These are phyloP conservation scores for Knufia fluminis DNA, from an alignment of 2,329 filamentous ascomycete genomes.

Conservation along the genomic window DNA sequence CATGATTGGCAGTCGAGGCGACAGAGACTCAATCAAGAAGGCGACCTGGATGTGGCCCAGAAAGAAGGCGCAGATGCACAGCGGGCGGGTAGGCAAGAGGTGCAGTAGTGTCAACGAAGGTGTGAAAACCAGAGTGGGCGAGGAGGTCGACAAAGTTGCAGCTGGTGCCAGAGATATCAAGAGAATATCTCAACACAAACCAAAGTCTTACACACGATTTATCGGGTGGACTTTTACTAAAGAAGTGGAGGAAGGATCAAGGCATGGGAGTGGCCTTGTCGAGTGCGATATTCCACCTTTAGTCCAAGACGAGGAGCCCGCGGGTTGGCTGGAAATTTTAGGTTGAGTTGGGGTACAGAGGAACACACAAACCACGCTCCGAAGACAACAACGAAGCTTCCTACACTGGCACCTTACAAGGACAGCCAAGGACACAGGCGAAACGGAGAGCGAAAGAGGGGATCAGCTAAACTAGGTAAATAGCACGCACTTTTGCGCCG, in stretches of 20 bases:
- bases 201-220: conserved; percentile 7
- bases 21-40: conserved; percentile 2
- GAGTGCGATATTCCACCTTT: conserved; percentile 5
- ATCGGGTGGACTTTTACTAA: conserved; percentile 5
- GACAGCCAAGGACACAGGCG: conserved; percentile 2
- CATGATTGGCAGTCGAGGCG: conserved; percentile 10
- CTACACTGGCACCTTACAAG: background rate
- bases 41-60: background rate
- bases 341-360: conserved; percentile 9
- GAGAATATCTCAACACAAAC: conserved; percentile 9
- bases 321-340: conserved; percentile 7
- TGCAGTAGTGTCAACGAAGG: conserved; percentile 11
- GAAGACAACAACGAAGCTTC: background rate
- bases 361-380: conserved; percentile 7
- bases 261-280: conserved; percentile 5
- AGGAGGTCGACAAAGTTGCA: conserved; percentile 5
- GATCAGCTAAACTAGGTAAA: conserved; percentile 10
- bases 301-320: conserved; percentile 1
- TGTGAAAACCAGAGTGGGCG: conserved; percentile 9
- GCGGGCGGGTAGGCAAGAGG: conserved; percentile 11
- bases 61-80: conserved; percentile 7
- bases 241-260: conserved; percentile 9
- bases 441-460: conserved; percentile 10
- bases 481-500: conserved; percentile 5
- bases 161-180: conserved; percentile 3